A percentile compares a stretch with the other conserved stretches of the same genome.
Evolutionary conservation across 257 asterid genomes (phyloP).

Genomic region (Solanum bulbocastanum): DNA sequence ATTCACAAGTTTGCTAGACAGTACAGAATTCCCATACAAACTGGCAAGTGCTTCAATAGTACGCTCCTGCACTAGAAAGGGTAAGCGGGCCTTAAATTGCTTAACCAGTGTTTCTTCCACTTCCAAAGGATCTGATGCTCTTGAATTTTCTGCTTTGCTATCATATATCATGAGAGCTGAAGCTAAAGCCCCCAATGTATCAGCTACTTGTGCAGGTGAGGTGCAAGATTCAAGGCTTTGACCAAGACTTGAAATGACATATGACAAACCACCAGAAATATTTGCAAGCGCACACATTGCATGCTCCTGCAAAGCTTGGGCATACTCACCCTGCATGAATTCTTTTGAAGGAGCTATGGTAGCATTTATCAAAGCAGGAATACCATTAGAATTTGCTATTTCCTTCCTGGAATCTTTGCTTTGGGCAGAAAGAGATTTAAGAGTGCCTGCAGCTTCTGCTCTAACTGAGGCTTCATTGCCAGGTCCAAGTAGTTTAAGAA

Average conservation of each 20-base stretch:
- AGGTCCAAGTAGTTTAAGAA: conserved; percentile 80
- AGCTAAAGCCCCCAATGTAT: conserved; percentile 95
- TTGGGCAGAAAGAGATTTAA: conserved; percentile 92
- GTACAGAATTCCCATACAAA: conserved; percentile 73
- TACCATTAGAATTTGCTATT: conserved; percentile 79
- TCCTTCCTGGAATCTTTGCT: conserved; percentile 83
- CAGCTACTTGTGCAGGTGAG: conserved; percentile 94
- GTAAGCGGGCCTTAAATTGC: conserved; percentile 58
- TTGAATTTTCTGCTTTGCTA: conserved; percentile 62
- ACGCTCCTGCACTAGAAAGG: conserved; percentile 88
- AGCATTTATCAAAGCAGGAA: conserved; percentile 88
- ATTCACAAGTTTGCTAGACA: conserved; percentile 69
- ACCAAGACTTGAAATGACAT: conserved; percentile 94
- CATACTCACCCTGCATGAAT: conserved; percentile 97
- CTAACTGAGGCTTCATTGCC: conserved; percentile 88
- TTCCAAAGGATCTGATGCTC: conserved; percentile 84
- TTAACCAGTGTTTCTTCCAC: conserved; percentile 76
- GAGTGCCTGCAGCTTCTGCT: conserved; percentile 97
- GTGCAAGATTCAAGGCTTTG: conserved; percentile 94
- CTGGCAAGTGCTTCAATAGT: conserved; percentile 98
- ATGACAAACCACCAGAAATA: conserved; percentile 95
- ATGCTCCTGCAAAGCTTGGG: conserved; percentile 98
- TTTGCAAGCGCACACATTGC: conserved; percentile 99
- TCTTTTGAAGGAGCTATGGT: conserved; percentile 99
- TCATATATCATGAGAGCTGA: conserved; percentile 98